These are phyloP conservation scores for Phialophora tarda DNA, from an alignment of 2,329 filamentous ascomycete species.

Conservation along the genomic window DNA sequence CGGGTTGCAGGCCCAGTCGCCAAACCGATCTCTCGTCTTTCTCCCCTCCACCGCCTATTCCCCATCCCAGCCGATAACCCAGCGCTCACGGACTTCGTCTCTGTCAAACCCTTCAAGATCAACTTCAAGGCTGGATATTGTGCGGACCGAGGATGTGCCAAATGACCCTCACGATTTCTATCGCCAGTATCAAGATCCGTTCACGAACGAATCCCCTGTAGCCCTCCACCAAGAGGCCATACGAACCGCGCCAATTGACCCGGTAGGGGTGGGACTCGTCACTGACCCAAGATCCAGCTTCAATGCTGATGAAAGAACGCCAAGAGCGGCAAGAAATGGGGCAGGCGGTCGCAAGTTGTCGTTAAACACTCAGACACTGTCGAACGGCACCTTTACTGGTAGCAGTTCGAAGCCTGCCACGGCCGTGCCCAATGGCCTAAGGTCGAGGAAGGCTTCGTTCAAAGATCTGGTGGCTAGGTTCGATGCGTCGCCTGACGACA, in stretches of 20 bases:
- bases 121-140: conserved; percentile 18
- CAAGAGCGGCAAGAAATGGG: conserved; percentile 15
- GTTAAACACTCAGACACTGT: conserved; percentile 25
- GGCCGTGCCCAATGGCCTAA: conserved; percentile 24
- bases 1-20: conserved; percentile 27
- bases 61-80: conserved; percentile 37
- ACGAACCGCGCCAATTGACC: conserved; percentile 26
- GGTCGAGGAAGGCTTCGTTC: conserved; percentile 67
- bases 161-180: conserved; percentile 60
- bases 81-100: conserved; percentile 32
- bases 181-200: conserved; percentile 51
- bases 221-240: conserved; percentile 39
- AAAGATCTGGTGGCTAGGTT: conserved; percentile 81
- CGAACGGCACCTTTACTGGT: conserved; percentile 23
- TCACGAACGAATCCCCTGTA: conserved; percentile 42
- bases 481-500: conserved; percentile 61
- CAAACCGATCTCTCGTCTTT: conserved; percentile 32
- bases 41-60: conserved; percentile 39
- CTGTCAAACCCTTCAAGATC: conserved; percentile 22
- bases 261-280: conserved; percentile 13
- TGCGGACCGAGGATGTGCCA: conserved; percentile 41
- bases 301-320: conserved; percentile 23
- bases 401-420: conserved; percentile 21
- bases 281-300: conserved; percentile 32
- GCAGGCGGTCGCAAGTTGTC: conserved; percentile 22